Evolutionary conservation across 129 eudicot genomes (phyloP).

Genomic region (Cynara cardunculus): DNA sequence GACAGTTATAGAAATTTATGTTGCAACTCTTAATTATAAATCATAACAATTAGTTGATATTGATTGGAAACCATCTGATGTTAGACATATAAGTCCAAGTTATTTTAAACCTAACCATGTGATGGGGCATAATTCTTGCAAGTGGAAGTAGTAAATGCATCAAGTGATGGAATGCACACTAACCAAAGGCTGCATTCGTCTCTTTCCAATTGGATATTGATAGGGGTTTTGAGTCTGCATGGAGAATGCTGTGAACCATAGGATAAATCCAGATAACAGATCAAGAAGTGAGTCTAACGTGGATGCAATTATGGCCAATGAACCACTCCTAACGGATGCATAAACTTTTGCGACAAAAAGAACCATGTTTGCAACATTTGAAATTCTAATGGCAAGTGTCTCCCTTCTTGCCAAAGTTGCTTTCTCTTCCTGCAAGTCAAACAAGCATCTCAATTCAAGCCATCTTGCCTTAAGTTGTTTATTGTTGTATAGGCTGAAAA

Average conservation of each 20-base stretch:
- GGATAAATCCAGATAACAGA: slow-evolving; percentile 74
- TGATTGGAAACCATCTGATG: neutral
- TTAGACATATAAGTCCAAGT: neutral
- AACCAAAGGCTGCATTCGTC: slow-evolving; percentile 90
- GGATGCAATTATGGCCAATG: slow-evolving; percentile 80
- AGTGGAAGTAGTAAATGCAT: neutral
- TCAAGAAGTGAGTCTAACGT: slow-evolving; percentile 87
- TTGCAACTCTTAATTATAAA: neutral
- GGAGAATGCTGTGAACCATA: slow-evolving; percentile 89
- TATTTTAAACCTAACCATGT: neutral
- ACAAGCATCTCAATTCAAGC: neutral
- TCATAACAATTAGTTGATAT: neutral
- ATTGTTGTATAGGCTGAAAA: neutral
- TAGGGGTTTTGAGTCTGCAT: slow-evolving; percentile 79
- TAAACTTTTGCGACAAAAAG: slow-evolving; percentile 84
- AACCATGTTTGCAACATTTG: slow-evolving; percentile 75
- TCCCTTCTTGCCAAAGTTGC: slow-evolving; percentile 67
- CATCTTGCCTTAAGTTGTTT: neutral
- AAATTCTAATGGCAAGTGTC: slow-evolving; percentile 73
- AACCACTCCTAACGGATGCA: slow-evolving; percentile 76
- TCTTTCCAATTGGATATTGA: slow-evolving; percentile 84
- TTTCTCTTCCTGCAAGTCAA: slow-evolving; percentile 61
- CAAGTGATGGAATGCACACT: slow-evolving; percentile 25
- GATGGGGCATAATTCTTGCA: slow-evolving; percentile 4
- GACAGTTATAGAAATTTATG: neutral